A percentile compares a stretch with the other conserved stretches of the same genome.
These are phyloP conservation scores for Aureobasidium lini DNA, from an alignment of 2,329 filamentous ascomycete genomes.

Conservation along the genomic window DNA sequence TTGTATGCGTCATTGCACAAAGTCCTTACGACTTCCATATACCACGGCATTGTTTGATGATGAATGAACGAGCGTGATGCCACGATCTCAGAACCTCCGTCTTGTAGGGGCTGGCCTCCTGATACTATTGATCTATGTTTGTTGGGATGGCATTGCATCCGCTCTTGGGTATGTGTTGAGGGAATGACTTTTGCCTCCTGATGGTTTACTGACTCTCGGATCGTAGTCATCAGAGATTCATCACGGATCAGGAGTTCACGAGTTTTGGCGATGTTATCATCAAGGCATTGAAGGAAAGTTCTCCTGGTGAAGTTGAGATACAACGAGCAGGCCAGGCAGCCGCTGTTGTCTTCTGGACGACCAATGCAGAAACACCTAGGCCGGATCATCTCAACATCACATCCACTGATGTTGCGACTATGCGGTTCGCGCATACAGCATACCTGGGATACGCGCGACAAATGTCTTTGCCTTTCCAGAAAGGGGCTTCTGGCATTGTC, in stretches of 20 bases:
- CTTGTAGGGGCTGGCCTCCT: background rate
- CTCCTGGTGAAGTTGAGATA: background rate
- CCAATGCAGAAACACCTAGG: background rate
- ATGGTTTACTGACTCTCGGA: background rate
- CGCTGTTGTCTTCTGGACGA: slow-evolving; percentile 5
- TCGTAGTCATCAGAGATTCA: background rate
- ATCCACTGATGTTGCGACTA: background rate
- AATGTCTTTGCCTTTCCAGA: background rate
- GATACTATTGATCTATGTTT: background rate
- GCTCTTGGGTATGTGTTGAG: background rate
- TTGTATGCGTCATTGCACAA: background rate
- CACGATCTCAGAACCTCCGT: background rate
- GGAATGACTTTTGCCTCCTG: background rate
- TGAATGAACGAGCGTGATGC: background rate
- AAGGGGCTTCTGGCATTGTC: slow-evolving; percentile 3
- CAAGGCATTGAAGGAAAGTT: background rate
- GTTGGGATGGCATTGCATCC: background rate
- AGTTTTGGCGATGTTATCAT: background rate
- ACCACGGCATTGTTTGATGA: background rate
- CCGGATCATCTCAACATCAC: slow-evolving; percentile 8
- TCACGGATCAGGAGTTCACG: background rate
- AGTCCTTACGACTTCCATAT: background rate
- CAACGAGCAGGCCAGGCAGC: background rate
- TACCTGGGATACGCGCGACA: background rate
- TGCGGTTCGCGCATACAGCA: background rate